Evolutionary conservation across 305 asterid species (phyloP).

Genomic region (Solanum aculeatissimum): DNA sequence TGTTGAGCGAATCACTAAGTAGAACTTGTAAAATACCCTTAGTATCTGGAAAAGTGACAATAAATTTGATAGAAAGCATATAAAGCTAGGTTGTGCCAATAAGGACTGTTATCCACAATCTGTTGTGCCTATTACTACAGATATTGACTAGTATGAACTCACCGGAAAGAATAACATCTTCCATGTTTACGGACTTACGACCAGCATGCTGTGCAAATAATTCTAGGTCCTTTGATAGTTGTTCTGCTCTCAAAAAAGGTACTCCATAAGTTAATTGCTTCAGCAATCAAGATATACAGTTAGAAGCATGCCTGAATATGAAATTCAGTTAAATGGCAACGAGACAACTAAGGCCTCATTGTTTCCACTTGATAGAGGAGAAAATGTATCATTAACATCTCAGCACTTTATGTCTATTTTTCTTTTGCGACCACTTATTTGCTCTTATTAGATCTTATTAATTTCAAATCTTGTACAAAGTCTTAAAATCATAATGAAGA

Average conservation of each 20-base stretch:
- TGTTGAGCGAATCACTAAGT: neutral
- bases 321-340: neutral
- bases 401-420: neutral
- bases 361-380: neutral
- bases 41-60: neutral
- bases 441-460: neutral
- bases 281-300: neutral
- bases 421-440: neutral
- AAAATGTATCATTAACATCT: neutral
- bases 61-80: neutral
- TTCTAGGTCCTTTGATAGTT: constrained; percentile 83
- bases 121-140: neutral
- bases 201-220: constrained; percentile 83
- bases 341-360: neutral
- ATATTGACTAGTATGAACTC: constrained; percentile 8
- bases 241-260: constrained; percentile 40
- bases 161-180: constrained; percentile 88
- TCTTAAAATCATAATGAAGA: neutral
- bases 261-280: neutral
- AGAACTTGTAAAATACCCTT: neutral
- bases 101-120: neutral
- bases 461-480: neutral
- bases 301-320: neutral
- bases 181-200: constrained; percentile 86
- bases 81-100: neutral